These are phyloP conservation scores for Kluyveromyces marxianus DNA, from an alignment of 1,139 yeast genomes.

Conservation along the genomic window DNA sequence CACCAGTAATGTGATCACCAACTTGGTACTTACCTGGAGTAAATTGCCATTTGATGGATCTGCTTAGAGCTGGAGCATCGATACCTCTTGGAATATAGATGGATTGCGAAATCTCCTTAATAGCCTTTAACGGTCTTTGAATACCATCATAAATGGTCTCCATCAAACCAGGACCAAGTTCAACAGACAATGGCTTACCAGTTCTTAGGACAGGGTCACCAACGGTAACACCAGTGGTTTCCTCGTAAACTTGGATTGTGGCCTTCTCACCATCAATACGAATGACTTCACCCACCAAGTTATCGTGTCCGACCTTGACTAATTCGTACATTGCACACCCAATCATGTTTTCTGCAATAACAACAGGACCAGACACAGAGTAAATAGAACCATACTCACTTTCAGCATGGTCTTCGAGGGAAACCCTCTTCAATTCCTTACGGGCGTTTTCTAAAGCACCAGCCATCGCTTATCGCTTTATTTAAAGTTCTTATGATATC, in stretches of 20 bases:
- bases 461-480: conserved; percentile 42
- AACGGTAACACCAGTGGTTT: conserved; percentile 97
- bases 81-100: conserved; percentile 98
- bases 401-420: conserved; percentile 69
- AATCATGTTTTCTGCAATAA: conserved; percentile 95
- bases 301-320: conserved; percentile 95
- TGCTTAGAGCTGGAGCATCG: conserved; percentile 86
- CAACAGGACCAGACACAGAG: conserved; percentile 96
- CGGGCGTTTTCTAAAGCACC: conserved; percentile 97
- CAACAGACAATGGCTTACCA: conserved; percentile 96
- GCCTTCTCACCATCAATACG: conserved; percentile 95
- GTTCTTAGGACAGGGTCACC: conserved; percentile 98
- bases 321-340: conserved; percentile 99
- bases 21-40: conserved; percentile 71
- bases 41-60: conserved; percentile 78
- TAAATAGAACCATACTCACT: conserved; percentile 79
- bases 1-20: conserved; percentile 97
- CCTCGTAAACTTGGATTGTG: conserved; percentile 97
- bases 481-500: neutral
- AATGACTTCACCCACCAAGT: conserved; percentile 94
- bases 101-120: conserved; percentile 76
- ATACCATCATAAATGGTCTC: conserved; percentile 99
- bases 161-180: conserved; percentile 98
- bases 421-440: conserved; percentile 81
- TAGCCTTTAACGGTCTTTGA: conserved; percentile 94